A percentile compares a stretch with the other conserved stretches of the same genome.
Evolutionary conservation across 768 basidiomycete genomes (phyloP).

Genomic region (Melanogaster broomeanus): DNA sequence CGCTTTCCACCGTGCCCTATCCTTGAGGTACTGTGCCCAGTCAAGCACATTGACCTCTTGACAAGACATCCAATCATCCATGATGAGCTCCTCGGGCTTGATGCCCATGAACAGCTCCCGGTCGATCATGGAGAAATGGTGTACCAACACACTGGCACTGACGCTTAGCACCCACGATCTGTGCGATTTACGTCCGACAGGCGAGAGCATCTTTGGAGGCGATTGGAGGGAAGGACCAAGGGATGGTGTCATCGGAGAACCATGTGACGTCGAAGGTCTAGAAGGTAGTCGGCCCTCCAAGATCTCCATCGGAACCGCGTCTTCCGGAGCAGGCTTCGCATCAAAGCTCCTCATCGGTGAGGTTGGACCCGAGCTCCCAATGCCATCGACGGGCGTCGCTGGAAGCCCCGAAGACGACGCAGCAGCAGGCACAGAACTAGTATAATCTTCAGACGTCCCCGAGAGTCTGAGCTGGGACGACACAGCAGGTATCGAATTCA

Average conservation of each 20-base stretch:
- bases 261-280: conserved; percentile 35
- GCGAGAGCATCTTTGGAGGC: conserved; percentile 37
- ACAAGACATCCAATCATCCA: conserved; percentile 66
- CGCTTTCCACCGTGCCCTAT: conserved; percentile 66
- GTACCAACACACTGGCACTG: conserved; percentile 62
- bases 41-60: conserved; percentile 72
- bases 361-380: conserved; percentile 7
- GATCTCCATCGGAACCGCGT: conserved; percentile 68
- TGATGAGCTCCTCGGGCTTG: conserved; percentile 86
- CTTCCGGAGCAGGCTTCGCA: conserved; percentile 55
- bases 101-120: conserved; percentile 82
- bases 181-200: conserved; percentile 48
- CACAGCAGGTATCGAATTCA: conserved; percentile 14
- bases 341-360: conserved; percentile 39
- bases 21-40: conserved; percentile 82
- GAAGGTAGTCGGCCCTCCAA: conserved; percentile 56
- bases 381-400: conserved; percentile 13
- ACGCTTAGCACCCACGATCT: conserved; percentile 73
- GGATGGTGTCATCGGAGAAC: conserved; percentile 22
- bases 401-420: conserved; percentile 17
- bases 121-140: conserved; percentile 87
- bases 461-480: conserved; percentile 24
- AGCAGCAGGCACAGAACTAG: conserved; percentile 14
- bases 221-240: conserved; percentile 22
- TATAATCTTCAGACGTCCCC: conserved; percentile 22